A percentile compares a stretch with the other conserved stretches of the same genome.
Evolutionary conservation across 768 basidiomycete species (phyloP).

Genomic region (Suillus alpinus): DNA sequence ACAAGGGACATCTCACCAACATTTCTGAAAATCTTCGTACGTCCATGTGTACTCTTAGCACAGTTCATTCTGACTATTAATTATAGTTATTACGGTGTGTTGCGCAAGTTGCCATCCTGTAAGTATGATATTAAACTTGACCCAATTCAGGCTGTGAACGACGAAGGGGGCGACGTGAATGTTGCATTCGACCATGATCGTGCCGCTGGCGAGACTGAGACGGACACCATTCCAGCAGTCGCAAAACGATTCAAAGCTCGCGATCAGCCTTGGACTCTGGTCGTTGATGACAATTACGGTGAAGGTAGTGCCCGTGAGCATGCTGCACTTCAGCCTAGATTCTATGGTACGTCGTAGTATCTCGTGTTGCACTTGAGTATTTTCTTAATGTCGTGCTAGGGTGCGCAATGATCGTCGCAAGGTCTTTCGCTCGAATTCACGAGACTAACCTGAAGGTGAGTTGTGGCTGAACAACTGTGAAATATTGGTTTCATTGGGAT

Average conservation of each 20-base stretch:
- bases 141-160: constrained; percentile 75
- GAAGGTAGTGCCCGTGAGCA: constrained; percentile 98
- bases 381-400: constrained; percentile 40
- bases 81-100: constrained; percentile 76
- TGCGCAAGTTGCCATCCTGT: neutral
- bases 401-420: constrained; percentile 81
- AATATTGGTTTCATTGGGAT: constrained; percentile 6
- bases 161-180: constrained; percentile 93
- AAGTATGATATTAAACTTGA: neutral
- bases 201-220: constrained; percentile 37
- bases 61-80: neutral
- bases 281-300: constrained; percentile 97
- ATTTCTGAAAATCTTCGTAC: constrained; percentile 92
- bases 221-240: constrained; percentile 85
- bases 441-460: constrained; percentile 93
- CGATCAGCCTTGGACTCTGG: constrained; percentile 84
- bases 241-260: constrained; percentile 87
- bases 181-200: constrained; percentile 79
- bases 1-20: constrained; percentile 95
- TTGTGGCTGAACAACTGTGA: neutral
- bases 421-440: constrained; percentile 97
- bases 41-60: constrained; percentile 28
- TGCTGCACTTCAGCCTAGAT: constrained; percentile 94
- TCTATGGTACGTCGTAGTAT: constrained; percentile 58
- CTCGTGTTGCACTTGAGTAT: neutral